Conservation (phyloP, 2,329 filamentous ascomycete species). For the Fusarium sp. region DNA sequence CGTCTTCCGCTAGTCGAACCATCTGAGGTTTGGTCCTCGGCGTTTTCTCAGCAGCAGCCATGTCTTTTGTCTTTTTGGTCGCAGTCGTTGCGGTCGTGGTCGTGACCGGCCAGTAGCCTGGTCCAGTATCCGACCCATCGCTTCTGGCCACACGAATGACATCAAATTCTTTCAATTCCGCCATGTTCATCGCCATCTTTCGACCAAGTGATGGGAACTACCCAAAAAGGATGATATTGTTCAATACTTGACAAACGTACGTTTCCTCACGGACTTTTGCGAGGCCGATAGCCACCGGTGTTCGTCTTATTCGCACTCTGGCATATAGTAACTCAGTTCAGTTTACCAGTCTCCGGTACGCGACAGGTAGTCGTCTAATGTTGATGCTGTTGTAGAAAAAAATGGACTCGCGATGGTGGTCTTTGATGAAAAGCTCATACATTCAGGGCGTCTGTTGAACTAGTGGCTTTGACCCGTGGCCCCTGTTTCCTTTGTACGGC, state of each 20-base stretch:
- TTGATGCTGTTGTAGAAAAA: conserved; percentile 2
- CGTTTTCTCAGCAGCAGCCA: conserved; percentile 48
- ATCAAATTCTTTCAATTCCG: conserved; percentile 56
- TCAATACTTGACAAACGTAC: not conserved
- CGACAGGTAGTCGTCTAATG: not conserved
- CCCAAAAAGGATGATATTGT: not conserved
- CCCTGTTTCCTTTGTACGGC: not conserved
- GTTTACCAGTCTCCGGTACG: not conserved
- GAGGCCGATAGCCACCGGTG: not conserved
- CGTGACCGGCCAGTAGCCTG: conserved; percentile 58
- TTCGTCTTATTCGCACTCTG: not conserved
- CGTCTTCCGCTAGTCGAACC: conserved; percentile 57
- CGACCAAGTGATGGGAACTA: not conserved
- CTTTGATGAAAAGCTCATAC: conserved; percentile 17
- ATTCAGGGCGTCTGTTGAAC: not conserved
- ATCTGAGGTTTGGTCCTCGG: conserved; percentile 58
- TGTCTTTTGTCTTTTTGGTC: conserved; percentile 55
- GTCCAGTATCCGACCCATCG: conserved; percentile 60
- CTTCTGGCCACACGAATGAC: conserved; percentile 58
- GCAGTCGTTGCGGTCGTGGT: conserved; percentile 45
- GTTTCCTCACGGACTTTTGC: conserved; percentile 1
- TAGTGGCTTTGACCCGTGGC: not conserved
- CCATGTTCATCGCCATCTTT: conserved; percentile 38
- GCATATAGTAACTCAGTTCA: not conserved
- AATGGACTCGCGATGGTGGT: not conserved